These are phyloP conservation scores for Entomortierella parvispora DNA, from an alignment of 192 early-diverging fungal genomes.

Conservation along the genomic window DNA sequence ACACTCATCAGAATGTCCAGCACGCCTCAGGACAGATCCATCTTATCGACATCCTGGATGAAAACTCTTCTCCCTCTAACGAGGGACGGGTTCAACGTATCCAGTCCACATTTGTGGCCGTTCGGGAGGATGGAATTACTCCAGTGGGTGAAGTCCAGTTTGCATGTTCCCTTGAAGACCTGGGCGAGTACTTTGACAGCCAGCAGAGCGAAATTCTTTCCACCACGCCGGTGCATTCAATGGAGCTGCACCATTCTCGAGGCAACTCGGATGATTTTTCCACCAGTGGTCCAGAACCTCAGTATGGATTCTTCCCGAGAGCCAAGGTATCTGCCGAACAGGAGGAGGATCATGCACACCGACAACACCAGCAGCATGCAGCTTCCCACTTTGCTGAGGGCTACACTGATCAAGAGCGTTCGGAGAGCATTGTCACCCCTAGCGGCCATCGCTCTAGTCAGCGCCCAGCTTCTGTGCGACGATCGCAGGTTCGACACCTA, in stretches of 20 bases:
- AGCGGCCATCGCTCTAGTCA: slow-evolving; percentile 15
- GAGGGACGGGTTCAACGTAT: slow-evolving; percentile 36
- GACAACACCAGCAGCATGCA: neutral
- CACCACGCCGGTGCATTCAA: slow-evolving; percentile 46
- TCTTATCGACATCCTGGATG: slow-evolving; percentile 39
- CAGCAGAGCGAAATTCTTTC: slow-evolving; percentile 51
- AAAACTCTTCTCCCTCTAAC: slow-evolving; percentile 3
- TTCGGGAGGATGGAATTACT: slow-evolving; percentile 13
- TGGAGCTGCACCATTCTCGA: slow-evolving; percentile 46
- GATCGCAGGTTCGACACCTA: slow-evolving; percentile 44
- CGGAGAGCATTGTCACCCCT: slow-evolving; percentile 1
- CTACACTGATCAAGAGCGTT: slow-evolving; percentile 18
- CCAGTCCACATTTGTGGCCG: slow-evolving; percentile 30
- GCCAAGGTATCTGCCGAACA: slow-evolving; percentile 23
- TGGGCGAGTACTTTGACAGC: slow-evolving; percentile 54
- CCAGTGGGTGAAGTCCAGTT: slow-evolving; percentile 47
- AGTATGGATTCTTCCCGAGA: slow-evolving; percentile 35
- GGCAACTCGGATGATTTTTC: slow-evolving; percentile 33
- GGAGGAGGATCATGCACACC: slow-evolving; percentile 34
- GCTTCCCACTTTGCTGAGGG: slow-evolving; percentile 43
- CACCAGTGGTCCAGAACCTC: slow-evolving; percentile 36
- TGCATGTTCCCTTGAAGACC: slow-evolving; percentile 44
- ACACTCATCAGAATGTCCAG: slow-evolving; percentile 32
- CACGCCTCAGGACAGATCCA: slow-evolving; percentile 48
- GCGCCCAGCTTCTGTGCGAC: slow-evolving; percentile 39